These are phyloP conservation scores for Sextonia rubra DNA, from an alignment of 164 flowering plant species.

Conservation along the genomic window DNA sequence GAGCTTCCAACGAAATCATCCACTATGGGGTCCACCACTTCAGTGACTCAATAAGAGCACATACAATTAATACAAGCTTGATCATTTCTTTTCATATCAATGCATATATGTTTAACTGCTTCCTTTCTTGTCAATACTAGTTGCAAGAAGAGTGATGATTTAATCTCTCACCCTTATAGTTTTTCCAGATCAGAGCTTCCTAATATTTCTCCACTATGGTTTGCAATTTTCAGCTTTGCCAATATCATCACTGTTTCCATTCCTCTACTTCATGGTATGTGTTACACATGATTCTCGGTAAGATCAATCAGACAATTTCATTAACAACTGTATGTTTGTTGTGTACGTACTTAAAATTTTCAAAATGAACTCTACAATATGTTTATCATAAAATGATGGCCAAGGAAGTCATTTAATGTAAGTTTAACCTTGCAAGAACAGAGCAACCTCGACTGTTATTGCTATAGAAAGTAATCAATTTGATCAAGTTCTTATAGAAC, in stretches of 20 bases:
- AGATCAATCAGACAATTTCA: not conserved
- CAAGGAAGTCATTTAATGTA: not conserved
- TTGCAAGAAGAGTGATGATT: too few relatives aligned
- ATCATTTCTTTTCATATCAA: too few relatives aligned
- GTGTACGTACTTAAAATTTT: not conserved
- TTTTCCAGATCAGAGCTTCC: not conserved
- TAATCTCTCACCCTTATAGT: not conserved
- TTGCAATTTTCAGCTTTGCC: conserved; percentile 55
- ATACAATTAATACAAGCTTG: too few relatives aligned
- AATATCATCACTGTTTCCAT: conserved; percentile 69
- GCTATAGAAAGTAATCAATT: not conserved
- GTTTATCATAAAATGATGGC: not conserved
- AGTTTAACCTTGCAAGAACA: not conserved
- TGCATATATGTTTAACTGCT: too few relatives aligned
- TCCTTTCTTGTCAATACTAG: too few relatives aligned
- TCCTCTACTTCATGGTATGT: conserved; percentile 77
- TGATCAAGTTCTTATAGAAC: not conserved
- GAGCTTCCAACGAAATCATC: too few relatives aligned
- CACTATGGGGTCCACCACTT: too few relatives aligned
- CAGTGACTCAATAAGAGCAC: too few relatives aligned
- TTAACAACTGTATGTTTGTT: not conserved
- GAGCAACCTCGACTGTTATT: not conserved
- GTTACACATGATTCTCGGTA: not conserved
- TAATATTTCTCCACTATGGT: not conserved
- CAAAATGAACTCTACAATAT: too few relatives aligned